Evolutionary conservation across 2,329 filamentous ascomycete species (phyloP), one percentile per base, ranked within the genome.

Genomic region (Claviceps digitariae): DNA sequence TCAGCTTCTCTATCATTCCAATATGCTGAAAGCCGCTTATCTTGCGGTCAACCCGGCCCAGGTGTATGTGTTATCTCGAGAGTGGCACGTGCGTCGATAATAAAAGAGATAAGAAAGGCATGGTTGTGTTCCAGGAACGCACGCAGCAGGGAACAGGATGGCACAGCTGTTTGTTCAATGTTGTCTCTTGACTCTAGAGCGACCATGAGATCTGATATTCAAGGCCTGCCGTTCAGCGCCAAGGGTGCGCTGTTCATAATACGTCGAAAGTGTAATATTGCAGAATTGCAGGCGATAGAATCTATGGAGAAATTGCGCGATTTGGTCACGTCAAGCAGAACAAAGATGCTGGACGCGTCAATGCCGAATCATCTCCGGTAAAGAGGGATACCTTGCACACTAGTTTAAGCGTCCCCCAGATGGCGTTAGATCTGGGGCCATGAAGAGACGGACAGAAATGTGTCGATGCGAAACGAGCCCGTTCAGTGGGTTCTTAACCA

Each of bases 1-100:
- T 43, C 40, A 21, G 21, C 40, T 12, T 25, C 8, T 44, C 41
- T 21, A 25, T 25, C 41, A 29, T 41, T 48, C 44, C 45, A 25
- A 6, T n/a, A n/a, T 23, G 47, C 29, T 38, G 20, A 49, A 23
- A 8, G 29, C 47, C 29, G 52, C 52, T 53, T 53, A 53, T 53
- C 52, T 50, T 50, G 48, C 52, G 52, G 52, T 53, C 40, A 50
- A 41, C 52, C 50, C 40, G 52, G 41, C 43, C 21, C 29, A 15
- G 48, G 46, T 20, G 41, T 40, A 40, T 20, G 41, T 40, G 52
- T 53, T 53, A 53, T 53, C 52, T 53, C 10, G 29, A 23, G 13
- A 2, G 17, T 47, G 41, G 47, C 52, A 49, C 36, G 52, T 34
- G 15, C 36, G 47, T 45, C 44, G 5, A 47, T 50, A 36, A 9